phyloP scores from a whole-genome alignment of 345 rosid genomes.

The Eucalyptus tenuipes region DNA sequence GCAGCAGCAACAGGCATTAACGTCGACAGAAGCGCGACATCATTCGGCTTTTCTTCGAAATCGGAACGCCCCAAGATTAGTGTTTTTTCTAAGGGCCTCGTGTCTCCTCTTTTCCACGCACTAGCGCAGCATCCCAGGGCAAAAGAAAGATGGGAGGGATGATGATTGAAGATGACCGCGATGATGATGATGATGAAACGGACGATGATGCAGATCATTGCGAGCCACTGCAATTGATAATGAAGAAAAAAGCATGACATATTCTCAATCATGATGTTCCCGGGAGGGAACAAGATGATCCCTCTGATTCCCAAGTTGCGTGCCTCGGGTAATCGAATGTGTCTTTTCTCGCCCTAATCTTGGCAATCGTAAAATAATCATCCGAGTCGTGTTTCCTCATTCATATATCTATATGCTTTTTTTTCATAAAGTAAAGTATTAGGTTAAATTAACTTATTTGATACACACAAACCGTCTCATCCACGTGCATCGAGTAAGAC shows the following conservation, averaged over 20 bases:
- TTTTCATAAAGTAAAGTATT: background rate
- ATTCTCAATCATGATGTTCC: background rate
- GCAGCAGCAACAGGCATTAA: background rate
- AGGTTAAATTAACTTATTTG: background rate
- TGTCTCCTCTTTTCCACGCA: slow-evolving; percentile 16
- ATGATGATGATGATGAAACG: background rate
- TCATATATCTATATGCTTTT: background rate
- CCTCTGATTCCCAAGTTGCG: background rate
- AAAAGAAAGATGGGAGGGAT: background rate
- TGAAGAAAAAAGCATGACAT: background rate
- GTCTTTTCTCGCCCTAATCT: background rate
- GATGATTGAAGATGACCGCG: background rate
- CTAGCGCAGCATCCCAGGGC: slow-evolving; percentile 24
- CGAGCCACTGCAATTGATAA: slow-evolving; percentile 13
- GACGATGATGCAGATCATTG: slow-evolving; percentile 12
- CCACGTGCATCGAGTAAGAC: background rate
- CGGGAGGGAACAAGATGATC: background rate
- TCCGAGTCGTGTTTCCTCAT: background rate
- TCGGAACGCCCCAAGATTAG: background rate
- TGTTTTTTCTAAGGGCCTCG: background rate
- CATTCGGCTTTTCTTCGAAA: background rate
- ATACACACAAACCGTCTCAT: background rate
- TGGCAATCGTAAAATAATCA: background rate
- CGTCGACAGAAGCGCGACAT: background rate
- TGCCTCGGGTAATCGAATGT: background rate